phyloP scores from a whole-genome alignment of 2,329 filamentous ascomycete genomes.

The Elsinoe perseae region DNA sequence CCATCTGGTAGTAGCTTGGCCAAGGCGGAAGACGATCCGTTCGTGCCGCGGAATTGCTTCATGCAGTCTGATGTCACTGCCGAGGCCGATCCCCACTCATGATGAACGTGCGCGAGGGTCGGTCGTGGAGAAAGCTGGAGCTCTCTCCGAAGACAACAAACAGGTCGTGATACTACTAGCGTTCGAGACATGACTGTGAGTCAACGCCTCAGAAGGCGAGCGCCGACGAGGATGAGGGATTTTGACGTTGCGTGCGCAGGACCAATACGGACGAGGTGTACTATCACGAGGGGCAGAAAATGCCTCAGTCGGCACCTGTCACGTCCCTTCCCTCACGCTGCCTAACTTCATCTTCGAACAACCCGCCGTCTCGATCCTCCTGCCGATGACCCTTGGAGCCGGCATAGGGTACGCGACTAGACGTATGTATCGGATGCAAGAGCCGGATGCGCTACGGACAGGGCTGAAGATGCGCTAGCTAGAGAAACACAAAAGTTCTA shows the following conservation, averaged over 20 bases:
- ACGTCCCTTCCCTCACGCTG: constrained; percentile 69
- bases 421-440: constrained; percentile 42
- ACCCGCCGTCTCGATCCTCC: constrained; percentile 63
- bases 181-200: constrained; percentile 9
- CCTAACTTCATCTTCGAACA: constrained; percentile 63
- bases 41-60: neutral
- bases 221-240: neutral
- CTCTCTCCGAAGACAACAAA: neutral
- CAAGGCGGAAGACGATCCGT: neutral
- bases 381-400: constrained; percentile 66
- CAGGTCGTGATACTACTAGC: neutral
- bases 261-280: neutral
- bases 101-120: neutral
- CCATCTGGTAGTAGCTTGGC: no score
- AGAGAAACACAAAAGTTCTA: constrained; percentile 56
- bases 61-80: neutral
- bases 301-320: constrained; percentile 14
- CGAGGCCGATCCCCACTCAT: neutral
- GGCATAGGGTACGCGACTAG: constrained; percentile 62
- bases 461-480: constrained; percentile 33
- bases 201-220: neutral
- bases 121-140: neutral
- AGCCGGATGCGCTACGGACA: neutral
- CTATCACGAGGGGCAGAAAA: neutral
- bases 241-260: neutral